Base-by-base conservation (phyloP, 139 green algal genomes). In the Chlamydomonas incerta region DNA sequence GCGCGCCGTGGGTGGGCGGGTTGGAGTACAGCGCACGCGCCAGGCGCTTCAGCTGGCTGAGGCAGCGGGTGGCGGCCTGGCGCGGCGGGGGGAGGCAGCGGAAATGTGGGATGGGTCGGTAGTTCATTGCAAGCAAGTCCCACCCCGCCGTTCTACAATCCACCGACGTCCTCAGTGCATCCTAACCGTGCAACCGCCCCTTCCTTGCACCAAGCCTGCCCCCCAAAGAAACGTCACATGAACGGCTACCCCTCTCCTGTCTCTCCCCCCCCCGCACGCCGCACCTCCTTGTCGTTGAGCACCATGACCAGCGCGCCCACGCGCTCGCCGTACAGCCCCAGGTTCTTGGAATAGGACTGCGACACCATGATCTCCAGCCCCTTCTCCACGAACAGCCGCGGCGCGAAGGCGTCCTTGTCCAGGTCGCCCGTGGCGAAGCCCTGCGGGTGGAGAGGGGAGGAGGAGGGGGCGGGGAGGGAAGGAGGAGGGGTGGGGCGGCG, bases 281-380 rank as follows among this genome's bases (percentile, higher is more conserved):
- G 46, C 35, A 91, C 88, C 29, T 95, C 93, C 8, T 87, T 80
- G 76, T 94, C 89, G 15, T 55, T 80, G n/a, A 92, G 74, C 69
- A 99, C 94, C 21, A 96, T 91, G 81, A 95, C 96, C 63, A 99
- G 84, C 29, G 97, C 96, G 50, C 98, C 98, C 24, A 99, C 93
- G 24, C 98, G 95, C 96, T 99, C 97, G 24, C 88, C 96, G 89
- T 99, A 99, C 88, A 99, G 93, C 10, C 98, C 98, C 71, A 99
- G 93, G 95, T 99, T 99, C 93, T 99, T 99, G 87, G 92, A 95
- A 92, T 98, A 98, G 46, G 89, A 96, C 92, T 98, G 95, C 0
- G 93, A 90, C 47, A 97, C 93, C 57, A 98, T 83, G 76, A 98
- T 83, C 92, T 99, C 97, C 21, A 98, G 87, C 6, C 98, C 97